Evolutionary conservation across 75 land plant genomes (phyloP), one percentile per base, ranked within the genome.

Genomic region (Pseudotsuga menziesii): DNA sequence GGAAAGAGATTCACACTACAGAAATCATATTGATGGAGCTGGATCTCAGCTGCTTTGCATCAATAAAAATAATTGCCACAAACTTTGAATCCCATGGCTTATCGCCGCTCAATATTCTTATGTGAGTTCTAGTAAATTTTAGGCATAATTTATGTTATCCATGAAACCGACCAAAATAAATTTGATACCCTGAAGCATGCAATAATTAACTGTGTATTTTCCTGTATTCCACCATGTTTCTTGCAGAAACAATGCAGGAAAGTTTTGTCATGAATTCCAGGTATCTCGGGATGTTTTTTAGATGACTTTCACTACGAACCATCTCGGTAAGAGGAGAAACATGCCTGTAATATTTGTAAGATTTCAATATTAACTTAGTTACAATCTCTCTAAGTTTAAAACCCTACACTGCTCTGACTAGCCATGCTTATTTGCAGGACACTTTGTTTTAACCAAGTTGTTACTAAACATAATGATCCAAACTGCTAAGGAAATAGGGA

Each of bases 271-370:
- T 67, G 62, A 76, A 39, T 89, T 87, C 56, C 82, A 78, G 12
- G 29, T 82, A 12, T 84, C 91, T 0, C 90, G 87, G 48, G 90
- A 93, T 26, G 96, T 93, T 13, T 75, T 91, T 22, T 93, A 93
- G 80, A 89, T 91, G 93, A 85, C 88, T 3, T 91, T 93, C 57
- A 94, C 96, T 13, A 91, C 93, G 12, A 93, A 93, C 59, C 85
- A 93, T 75, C 70, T 93, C 4, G 96, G 96, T 91, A 79, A 61
- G 26, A 7, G 20, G 20, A 6, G 5, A 60, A 48, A 9, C 54
- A 48, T 48, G 54, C 54, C 9, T 48, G 11, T 2, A 48, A 48
- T 48, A 11, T 48, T 48, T 9, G 11, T 48, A 1, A 48, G 8
- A 48, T 9, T 11, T 1, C 12, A 48, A 48, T 48, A 48, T 9